These are phyloP conservation scores for Pestalotiopsis fici DNA, from an alignment of 2,329 filamentous ascomycete species.

Conservation along the genomic window DNA sequence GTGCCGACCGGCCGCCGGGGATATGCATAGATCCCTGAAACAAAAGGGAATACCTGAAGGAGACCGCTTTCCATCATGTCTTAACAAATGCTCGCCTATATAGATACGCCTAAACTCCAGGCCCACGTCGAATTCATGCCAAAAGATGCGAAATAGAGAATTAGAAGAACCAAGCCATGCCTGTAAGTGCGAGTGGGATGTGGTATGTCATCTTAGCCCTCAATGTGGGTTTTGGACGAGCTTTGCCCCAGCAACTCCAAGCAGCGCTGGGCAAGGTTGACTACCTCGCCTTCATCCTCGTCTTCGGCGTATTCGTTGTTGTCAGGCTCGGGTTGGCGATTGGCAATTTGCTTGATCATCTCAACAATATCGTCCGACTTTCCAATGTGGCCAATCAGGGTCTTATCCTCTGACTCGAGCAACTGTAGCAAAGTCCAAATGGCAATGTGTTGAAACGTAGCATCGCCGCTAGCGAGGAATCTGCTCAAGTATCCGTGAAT, in stretches of 20 bases:
- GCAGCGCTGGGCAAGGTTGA: conserved; percentile 86
- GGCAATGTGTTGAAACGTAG: conserved; percentile 98
- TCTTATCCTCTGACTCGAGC: conserved; percentile 91
- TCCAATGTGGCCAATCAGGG: conserved; percentile 83
- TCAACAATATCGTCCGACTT: conserved; percentile 89
- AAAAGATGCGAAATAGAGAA: conserved; percentile 23
- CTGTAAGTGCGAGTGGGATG: background rate
- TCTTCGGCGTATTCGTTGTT: conserved; percentile 78
- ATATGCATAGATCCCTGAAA: conserved; percentile 29
- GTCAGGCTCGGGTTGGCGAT: conserved; percentile 84
- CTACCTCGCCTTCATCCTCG: conserved; percentile 90
- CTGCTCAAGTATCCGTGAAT: conserved; percentile 94
- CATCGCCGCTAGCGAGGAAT: conserved; percentile 91
- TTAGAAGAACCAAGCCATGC: conserved; percentile 16
- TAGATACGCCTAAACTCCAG: conserved; percentile 46
- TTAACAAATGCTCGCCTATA: conserved; percentile 31
- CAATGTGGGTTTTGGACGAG: conserved; percentile 77
- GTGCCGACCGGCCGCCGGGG: conserved; percentile 19
- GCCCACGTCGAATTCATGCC: conserved; percentile 36
- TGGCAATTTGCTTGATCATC: conserved; percentile 89
- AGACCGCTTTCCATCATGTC: conserved; percentile 17
- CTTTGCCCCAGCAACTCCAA: conserved; percentile 81
- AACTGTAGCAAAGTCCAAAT: conserved; percentile 97
- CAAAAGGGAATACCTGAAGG: conserved; percentile 16
- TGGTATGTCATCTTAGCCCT: conserved; percentile 56